Evolutionary conservation across 306 rosid species (phyloP).

Genomic region (Mimosa pudica): DNA sequence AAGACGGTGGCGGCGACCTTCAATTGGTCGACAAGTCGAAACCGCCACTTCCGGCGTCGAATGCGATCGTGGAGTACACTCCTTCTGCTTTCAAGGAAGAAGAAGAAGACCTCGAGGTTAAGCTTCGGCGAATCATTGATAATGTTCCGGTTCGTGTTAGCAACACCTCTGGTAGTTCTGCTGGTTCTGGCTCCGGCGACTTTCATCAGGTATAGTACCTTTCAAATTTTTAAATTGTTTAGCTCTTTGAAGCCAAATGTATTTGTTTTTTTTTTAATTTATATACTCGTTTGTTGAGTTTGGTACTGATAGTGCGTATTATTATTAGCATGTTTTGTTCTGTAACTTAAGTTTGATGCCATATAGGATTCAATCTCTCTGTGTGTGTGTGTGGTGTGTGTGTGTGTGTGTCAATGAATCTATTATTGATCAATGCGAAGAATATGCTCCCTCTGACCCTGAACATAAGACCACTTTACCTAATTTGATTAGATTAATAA

Average conservation of each 20-base stretch:
- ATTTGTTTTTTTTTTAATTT: neutral
- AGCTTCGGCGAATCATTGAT: conserved; percentile 88
- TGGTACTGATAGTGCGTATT: conserved; percentile 4
- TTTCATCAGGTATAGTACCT: conserved; percentile 76
- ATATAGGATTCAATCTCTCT: neutral
- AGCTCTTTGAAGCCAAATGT: neutral
- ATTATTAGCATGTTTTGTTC: neutral
- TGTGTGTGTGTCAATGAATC: neutral
- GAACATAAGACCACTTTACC: too few relatives aligned
- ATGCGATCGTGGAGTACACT: conserved; percentile 76
- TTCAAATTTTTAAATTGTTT: neutral
- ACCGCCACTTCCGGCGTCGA: conserved; percentile 61
- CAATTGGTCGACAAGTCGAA: conserved; percentile 59
- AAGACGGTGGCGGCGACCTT: conserved; percentile 50
- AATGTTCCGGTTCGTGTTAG: conserved; percentile 96
- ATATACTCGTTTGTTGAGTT: neutral
- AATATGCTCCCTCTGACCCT: too few relatives aligned
- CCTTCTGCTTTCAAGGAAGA: conserved; percentile 74
- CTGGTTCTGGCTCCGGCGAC: conserved; percentile 96
- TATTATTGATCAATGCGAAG: neutral
- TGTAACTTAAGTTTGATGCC: conserved; percentile 2
- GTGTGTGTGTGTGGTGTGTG: too few relatives aligned
- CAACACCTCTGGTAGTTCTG: conserved; percentile 95
- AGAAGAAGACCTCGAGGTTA: conserved; percentile 89
- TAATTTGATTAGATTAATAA: too few relatives aligned